phyloP scores from a whole-genome alignment of 1,284 basidiomycete species.

The Trichosporon coremiiforme region DNA sequence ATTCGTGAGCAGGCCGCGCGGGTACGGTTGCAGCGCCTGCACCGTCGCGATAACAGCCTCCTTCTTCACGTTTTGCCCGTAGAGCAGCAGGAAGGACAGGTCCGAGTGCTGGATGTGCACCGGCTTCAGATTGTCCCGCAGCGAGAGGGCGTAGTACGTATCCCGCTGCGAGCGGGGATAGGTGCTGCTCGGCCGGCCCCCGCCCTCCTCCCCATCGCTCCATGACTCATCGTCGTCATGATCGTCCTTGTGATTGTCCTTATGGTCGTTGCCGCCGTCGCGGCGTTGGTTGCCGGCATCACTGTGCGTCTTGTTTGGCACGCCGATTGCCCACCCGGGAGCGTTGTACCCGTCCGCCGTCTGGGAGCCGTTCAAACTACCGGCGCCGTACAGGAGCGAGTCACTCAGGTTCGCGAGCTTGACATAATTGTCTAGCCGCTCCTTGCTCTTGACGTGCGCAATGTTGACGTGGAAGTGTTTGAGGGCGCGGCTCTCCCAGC shows the following conservation, averaged over 20 bases:
- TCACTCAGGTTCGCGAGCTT: conserved; percentile 53
- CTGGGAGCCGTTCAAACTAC: conserved; percentile 33
- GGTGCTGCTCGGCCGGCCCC: neutral
- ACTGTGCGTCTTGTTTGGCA: neutral
- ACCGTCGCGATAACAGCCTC: conserved; percentile 53
- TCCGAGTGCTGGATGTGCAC: conserved; percentile 58
- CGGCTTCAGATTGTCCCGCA: conserved; percentile 46
- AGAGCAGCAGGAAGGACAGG: conserved; percentile 57
- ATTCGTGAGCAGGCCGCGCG: conserved; percentile 46
- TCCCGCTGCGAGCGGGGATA: neutral
- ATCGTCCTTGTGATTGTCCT: neutral
- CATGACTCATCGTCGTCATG: neutral
- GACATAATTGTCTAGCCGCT: conserved; percentile 58
- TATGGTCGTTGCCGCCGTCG: neutral
- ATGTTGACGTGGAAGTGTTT: conserved; percentile 59
- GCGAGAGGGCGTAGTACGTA: conserved; percentile 54
- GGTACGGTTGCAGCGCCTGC: conserved; percentile 58
- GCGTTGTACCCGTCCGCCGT: conserved; percentile 26
- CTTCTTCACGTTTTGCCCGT: conserved; percentile 50
- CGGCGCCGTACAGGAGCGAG: conserved; percentile 42
- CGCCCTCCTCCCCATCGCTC: conserved; percentile 25
- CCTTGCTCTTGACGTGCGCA: conserved; percentile 44
- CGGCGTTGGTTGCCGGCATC: neutral
- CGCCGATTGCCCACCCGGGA: conserved; percentile 14
- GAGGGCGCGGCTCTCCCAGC: conserved; percentile 59